Conservation (phyloP, 768 basidiomycete genomes). For the Suillus variegatus region DNA sequence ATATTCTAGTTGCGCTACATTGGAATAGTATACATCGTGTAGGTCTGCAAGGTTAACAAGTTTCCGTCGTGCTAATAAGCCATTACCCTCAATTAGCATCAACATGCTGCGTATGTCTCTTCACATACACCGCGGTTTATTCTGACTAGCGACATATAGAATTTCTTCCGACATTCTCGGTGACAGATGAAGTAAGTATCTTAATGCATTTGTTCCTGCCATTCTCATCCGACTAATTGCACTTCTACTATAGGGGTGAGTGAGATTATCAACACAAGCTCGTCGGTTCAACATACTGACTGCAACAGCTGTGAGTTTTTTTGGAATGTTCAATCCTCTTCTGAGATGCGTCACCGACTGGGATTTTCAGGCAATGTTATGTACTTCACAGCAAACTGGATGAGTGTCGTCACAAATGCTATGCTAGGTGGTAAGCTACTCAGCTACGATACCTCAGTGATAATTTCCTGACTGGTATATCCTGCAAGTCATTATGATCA, state of each 20-base stretch:
- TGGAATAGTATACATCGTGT: background rate
- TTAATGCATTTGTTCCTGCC: background rate
- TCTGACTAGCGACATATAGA: background rate
- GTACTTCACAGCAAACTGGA: background rate
- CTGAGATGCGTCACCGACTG: background rate
- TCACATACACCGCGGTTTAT: background rate
- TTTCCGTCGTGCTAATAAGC: background rate
- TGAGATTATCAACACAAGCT: background rate
- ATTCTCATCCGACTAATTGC: background rate
- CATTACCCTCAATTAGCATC: background rate
- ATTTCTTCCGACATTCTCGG: background rate
- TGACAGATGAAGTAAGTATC: background rate
- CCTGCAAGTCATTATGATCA: background rate
- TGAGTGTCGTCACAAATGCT: background rate
- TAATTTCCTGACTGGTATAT: background rate
- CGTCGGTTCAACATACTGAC: background rate
- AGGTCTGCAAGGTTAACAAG: background rate
- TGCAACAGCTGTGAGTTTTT: background rate
- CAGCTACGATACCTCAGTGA: background rate
- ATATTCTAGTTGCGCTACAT: background rate
- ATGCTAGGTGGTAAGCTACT: background rate
- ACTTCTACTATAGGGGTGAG: background rate
- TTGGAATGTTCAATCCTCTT: background rate
- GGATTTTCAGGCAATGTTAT: background rate
- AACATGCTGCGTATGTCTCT: background rate